Evolutionary conservation across 768 basidiomycete species (phyloP).

Genomic region (Leccinum ochraceum): DNA sequence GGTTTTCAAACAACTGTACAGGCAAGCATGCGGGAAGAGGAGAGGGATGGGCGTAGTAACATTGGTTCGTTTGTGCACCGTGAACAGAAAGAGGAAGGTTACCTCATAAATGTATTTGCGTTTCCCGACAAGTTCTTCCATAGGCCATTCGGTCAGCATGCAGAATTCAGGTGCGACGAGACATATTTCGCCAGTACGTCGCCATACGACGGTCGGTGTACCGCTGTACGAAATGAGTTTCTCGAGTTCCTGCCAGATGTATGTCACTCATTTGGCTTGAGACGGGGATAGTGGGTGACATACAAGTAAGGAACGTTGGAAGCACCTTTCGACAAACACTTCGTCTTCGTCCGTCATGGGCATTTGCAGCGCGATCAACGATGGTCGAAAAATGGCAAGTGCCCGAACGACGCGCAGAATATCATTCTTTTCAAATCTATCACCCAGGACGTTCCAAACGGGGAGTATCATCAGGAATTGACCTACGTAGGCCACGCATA

Average conservation of each 20-base stretch:
- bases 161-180: conserved; percentile 96
- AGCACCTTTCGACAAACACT: conserved; percentile 93
- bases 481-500: conserved; percentile 45
- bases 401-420: conserved; percentile 93
- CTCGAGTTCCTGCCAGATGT: conserved; percentile 76
- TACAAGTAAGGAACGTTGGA: conserved; percentile 90
- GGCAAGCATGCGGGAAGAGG: background rate
- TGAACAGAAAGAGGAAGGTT: conserved; percentile 28
- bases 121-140: conserved; percentile 71
- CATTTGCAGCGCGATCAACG: conserved; percentile 97
- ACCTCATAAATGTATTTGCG: conserved; percentile 49
- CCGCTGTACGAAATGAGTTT: conserved; percentile 97
- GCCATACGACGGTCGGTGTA: conserved; percentile 97
- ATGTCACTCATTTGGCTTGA: background rate
- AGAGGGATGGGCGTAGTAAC: conserved; percentile 3
- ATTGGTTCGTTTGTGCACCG: conserved; percentile 13
- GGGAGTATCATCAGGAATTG: conserved; percentile 37
- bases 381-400: conserved; percentile 93
- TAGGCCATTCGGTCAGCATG: conserved; percentile 88
- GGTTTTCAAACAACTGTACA: conserved; percentile 85
- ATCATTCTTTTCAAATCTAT: conserved; percentile 94
- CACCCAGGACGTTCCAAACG: conserved; percentile 30
- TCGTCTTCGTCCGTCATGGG: conserved; percentile 95
- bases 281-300: conserved; percentile 21
- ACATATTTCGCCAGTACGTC: conserved; percentile 96